A percentile compares a stretch with the other conserved stretches of the same genome.
Conservation (phyloP, 768 basidiomycete genomes). For the Crucibulum laeve region DNA sequence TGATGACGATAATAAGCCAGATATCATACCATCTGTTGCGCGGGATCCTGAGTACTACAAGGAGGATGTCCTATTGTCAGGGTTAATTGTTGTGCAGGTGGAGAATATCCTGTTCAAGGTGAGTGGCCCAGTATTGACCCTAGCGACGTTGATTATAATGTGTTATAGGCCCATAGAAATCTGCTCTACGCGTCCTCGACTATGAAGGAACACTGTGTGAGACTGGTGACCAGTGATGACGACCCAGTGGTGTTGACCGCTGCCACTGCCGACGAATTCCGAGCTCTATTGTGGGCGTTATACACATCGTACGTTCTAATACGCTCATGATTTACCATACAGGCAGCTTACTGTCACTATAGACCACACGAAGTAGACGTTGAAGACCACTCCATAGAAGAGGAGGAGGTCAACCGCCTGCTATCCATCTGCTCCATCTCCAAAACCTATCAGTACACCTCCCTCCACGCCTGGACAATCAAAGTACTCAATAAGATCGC, state of each 20-base stretch:
- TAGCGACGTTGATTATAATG: not conserved
- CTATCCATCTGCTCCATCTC: conserved; percentile 42
- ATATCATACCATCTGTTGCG: conserved; percentile 1
- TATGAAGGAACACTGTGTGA: conserved; percentile 11
- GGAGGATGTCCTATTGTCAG: conserved; percentile 26
- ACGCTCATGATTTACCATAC: not conserved
- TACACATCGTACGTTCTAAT: conserved; percentile 41
- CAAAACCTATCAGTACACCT: conserved; percentile 42
- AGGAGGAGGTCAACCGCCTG: conserved; percentile 32
- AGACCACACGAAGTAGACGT: not conserved
- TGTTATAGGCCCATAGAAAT: conserved; percentile 16
- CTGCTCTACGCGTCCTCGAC: conserved; percentile 15
- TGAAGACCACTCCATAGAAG: conserved; percentile 24
- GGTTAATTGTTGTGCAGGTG: conserved; percentile 38
- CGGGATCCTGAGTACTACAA: conserved; percentile 34
- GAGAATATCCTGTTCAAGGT: conserved; percentile 48
- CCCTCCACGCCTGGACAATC: conserved; percentile 40
- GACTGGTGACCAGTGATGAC: conserved; percentile 12
- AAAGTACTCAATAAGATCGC: conserved; percentile 26
- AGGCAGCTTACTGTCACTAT: not conserved
- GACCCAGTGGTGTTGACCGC: conserved; percentile 41
- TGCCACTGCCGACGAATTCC: conserved; percentile 41
- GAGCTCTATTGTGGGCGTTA: conserved; percentile 49
- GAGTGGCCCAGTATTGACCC: conserved; percentile 2
- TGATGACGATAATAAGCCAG: conserved; percentile 9